A percentile compares a stretch with the other conserved stretches of the same genome.
These are phyloP conservation scores for Wakefieldia striispora DNA, from an alignment of 768 basidiomycete species.

Conservation along the genomic window DNA sequence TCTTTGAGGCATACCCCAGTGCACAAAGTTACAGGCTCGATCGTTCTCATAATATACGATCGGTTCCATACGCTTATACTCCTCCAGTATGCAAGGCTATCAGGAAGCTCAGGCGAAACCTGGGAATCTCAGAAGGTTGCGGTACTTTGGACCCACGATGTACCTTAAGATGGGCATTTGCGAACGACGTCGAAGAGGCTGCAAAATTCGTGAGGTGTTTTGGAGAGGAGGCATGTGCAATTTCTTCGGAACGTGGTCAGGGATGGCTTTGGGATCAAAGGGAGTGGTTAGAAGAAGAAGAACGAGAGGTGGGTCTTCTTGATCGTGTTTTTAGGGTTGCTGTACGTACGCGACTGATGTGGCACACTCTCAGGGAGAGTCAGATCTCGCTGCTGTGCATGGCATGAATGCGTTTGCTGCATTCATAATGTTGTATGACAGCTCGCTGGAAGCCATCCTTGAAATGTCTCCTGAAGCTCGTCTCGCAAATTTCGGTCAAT, in stretches of 20 bases:
- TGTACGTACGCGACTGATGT: slow-evolving; percentile 14
- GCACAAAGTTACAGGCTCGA: slow-evolving; percentile 34
- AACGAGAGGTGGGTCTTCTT: slow-evolving; percentile 42
- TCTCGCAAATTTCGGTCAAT: slow-evolving; percentile 40
- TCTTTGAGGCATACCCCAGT: slow-evolving; percentile 68
- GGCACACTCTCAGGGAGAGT: slow-evolving; percentile 50
- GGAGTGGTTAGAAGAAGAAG: slow-evolving; percentile 59
- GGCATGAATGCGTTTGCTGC: slow-evolving; percentile 75
- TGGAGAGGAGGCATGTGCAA: slow-evolving; percentile 55
- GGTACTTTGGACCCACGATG: slow-evolving; percentile 46
- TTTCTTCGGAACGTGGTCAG: slow-evolving; percentile 39
- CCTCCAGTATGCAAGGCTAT: slow-evolving; percentile 68
- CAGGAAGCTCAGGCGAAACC: slow-evolving; percentile 61
- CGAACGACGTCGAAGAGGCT: slow-evolving; percentile 55
- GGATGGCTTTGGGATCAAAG: slow-evolving; percentile 54
- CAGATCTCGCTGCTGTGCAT: slow-evolving; percentile 48
- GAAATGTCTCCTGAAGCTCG: slow-evolving; percentile 48
- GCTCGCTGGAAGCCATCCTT: slow-evolving; percentile 54
- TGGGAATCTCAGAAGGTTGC: slow-evolving; percentile 61
- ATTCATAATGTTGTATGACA: slow-evolving; percentile 57
- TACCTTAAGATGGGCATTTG: slow-evolving; percentile 57
- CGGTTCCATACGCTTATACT: slow-evolving; percentile 48
- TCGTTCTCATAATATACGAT: slow-evolving; percentile 6
- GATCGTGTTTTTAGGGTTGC: slow-evolving; percentile 7
- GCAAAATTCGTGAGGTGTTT: slow-evolving; percentile 53